A percentile compares a stretch with the other conserved stretches of the same genome.
Evolutionary conservation across 306 rosid species (phyloP).

Genomic region (Canavalia gladiata): DNA sequence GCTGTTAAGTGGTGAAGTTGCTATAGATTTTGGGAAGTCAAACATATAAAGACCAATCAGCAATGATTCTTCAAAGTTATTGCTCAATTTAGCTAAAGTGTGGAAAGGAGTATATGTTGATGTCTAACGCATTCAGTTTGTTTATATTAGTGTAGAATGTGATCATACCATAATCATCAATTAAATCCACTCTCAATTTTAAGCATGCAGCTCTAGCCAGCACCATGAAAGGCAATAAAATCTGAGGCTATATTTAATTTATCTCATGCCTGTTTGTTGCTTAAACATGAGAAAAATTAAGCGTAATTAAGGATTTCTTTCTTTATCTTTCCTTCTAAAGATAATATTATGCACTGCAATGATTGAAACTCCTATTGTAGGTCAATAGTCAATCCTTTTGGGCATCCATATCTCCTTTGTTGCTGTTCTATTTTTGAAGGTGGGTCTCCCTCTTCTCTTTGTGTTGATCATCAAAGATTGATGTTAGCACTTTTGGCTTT

Average conservation of each 20-base stretch:
- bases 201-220: constrained; percentile 37
- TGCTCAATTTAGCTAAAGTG: constrained; percentile 43
- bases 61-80: constrained; percentile 52
- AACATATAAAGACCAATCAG: constrained; percentile 52
- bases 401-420: constrained; percentile 36
- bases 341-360: constrained; percentile 49
- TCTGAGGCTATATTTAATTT: constrained; percentile 22
- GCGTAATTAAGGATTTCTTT: neutral
- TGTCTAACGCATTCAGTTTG: constrained; percentile 31
- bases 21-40: constrained; percentile 45
- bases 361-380: constrained; percentile 49
- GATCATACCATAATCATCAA: constrained; percentile 57
- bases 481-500: constrained; percentile 51
- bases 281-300: constrained; percentile 41
- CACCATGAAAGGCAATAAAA: constrained; percentile 1
- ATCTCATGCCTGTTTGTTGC: neutral
- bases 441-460: constrained; percentile 41
- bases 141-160: constrained; percentile 34
- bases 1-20: constrained; percentile 38
- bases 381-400: constrained; percentile 49
- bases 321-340: neutral
- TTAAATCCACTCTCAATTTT: constrained; percentile 52
- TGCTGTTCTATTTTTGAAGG: constrained; percentile 38
- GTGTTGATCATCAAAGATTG: constrained; percentile 49
- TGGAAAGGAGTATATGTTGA: constrained; percentile 39